phyloP scores from a whole-genome alignment of 805 yeast genomes.

The Saturnispora diversa region DNA sequence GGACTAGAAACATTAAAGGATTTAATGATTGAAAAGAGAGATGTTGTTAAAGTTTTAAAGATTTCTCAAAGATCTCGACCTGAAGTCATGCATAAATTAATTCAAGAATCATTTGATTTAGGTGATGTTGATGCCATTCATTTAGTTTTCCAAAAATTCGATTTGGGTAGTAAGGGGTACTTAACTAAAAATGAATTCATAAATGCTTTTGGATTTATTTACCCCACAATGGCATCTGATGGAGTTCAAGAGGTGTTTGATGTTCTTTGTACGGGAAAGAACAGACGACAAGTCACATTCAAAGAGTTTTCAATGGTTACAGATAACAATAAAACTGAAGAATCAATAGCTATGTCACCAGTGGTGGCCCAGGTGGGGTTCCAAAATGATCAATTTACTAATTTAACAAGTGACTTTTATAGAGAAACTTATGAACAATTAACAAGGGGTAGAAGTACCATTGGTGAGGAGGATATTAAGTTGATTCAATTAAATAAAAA shows the following conservation, averaged over 20 bases:
- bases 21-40: slow-evolving; percentile 7
- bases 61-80: slow-evolving; percentile 12
- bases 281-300: slow-evolving; percentile 23
- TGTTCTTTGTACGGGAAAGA: slow-evolving; percentile 18
- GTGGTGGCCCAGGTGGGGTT: too few species aligned
- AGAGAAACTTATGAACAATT: slow-evolving; percentile 5
- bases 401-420: too few species aligned
- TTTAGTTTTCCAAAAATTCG: slow-evolving; percentile 35
- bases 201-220: slow-evolving; percentile 36
- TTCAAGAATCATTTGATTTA: slow-evolving; percentile 10
- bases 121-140: slow-evolving; percentile 18
- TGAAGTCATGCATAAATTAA: slow-evolving; percentile 11
- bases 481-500: slow-evolving; percentile 22
- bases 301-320: slow-evolving; percentile 19
- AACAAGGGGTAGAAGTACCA: slow-evolving; percentile 14
- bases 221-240: slow-evolving; percentile 29
- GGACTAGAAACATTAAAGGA: slow-evolving; percentile 4
- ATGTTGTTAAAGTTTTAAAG: slow-evolving; percentile 10
- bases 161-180: slow-evolving; percentile 30
- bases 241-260: slow-evolving; percentile 35
- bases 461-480: too few species aligned
- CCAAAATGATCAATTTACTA: too few species aligned
- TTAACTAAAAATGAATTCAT: slow-evolving; percentile 36
- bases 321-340: slow-evolving; percentile 1
- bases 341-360: slow-evolving; percentile 9